These are phyloP conservation scores for Cyberlindnera galapagoensis DNA, from an alignment of 805 yeast genomes.

Conservation along the genomic window DNA sequence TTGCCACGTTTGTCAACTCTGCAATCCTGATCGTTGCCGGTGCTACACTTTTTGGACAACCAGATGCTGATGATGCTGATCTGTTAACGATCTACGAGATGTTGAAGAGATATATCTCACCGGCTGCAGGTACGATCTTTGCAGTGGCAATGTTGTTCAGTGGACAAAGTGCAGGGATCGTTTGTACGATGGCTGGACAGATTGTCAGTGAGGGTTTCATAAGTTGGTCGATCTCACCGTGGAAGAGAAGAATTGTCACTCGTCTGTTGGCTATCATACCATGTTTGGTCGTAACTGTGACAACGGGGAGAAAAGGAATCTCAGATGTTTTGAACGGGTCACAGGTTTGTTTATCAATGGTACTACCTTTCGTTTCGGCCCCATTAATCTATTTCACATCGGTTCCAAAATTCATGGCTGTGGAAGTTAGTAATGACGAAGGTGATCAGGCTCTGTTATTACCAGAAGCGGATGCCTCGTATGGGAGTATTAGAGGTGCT, in stretches of 20 bases:
- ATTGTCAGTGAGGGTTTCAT: constrained; percentile 90
- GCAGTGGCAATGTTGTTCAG: constrained; percentile 84
- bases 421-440: constrained; percentile 26
- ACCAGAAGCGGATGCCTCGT: constrained; percentile 19
- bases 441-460: constrained; percentile 5
- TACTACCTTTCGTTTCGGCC: constrained; percentile 82
- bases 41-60: constrained; percentile 63
- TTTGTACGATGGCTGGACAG: constrained; percentile 90
- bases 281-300: constrained; percentile 65
- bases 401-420: constrained; percentile 58
- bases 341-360: constrained; percentile 75
- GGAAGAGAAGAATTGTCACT: constrained; percentile 71
- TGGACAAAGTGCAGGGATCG: constrained; percentile 95
- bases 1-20: constrained; percentile 88
- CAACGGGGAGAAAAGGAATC: constrained; percentile 78
- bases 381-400: constrained; percentile 82
- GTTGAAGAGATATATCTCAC: constrained; percentile 63
- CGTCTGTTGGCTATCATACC: constrained; percentile 82
- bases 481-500: constrained; percentile 12
- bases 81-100: constrained; percentile 72
- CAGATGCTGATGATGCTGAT: constrained; percentile 72
- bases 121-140: constrained; percentile 83
- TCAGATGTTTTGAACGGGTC: constrained; percentile 67
- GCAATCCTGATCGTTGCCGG: constrained; percentile 91
- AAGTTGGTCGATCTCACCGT: constrained; percentile 75